Evolutionary conservation across 2,329 filamentous ascomycete species (phyloP).

Genomic region (Fusarium sp.): DNA sequence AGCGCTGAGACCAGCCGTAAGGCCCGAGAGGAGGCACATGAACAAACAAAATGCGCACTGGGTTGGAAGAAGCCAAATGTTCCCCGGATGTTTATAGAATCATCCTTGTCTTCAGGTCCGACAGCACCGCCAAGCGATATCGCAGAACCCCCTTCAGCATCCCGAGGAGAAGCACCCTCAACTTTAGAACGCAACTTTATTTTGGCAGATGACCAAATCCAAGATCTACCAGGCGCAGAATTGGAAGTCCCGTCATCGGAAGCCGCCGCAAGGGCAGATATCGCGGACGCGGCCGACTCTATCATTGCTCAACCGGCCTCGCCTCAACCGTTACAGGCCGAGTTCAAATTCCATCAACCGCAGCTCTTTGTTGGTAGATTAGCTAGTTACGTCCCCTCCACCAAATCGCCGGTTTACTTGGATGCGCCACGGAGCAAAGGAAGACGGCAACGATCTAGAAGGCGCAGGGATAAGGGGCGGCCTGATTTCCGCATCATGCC

Average conservation of each 20-base stretch:
- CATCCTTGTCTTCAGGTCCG: conserved; percentile 13
- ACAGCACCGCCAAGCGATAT: conserved; percentile 25
- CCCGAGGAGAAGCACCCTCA: conserved; percentile 11
- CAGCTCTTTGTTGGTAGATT: conserved; percentile 50
- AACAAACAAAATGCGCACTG: conserved; percentile 35
- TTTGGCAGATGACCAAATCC: neutral
- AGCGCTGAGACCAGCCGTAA: conserved; percentile 28
- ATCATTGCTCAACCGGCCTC: conserved; percentile 26
- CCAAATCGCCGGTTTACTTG: neutral
- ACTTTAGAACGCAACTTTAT: neutral
- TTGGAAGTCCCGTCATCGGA: conserved; percentile 9
- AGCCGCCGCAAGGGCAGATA: conserved; percentile 8
- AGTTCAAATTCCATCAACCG: conserved; percentile 48
- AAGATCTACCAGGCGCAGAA: neutral
- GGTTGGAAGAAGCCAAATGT: neutral
- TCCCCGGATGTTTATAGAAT: conserved; percentile 16
- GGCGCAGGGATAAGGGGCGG: conserved; percentile 41
- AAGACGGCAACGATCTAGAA: conserved; percentile 30
- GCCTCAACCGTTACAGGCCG: conserved; percentile 30
- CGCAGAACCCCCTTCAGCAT: conserved; percentile 34
- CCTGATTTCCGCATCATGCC: conserved; percentile 51
- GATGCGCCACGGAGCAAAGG: conserved; percentile 8
- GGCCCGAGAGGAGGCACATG: conserved; percentile 38
- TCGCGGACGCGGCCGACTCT: conserved; percentile 16
- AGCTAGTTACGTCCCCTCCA: conserved; percentile 19